phyloP scores from a whole-genome alignment of 805 yeast species.

The Metschnikowia sp. region DNA sequence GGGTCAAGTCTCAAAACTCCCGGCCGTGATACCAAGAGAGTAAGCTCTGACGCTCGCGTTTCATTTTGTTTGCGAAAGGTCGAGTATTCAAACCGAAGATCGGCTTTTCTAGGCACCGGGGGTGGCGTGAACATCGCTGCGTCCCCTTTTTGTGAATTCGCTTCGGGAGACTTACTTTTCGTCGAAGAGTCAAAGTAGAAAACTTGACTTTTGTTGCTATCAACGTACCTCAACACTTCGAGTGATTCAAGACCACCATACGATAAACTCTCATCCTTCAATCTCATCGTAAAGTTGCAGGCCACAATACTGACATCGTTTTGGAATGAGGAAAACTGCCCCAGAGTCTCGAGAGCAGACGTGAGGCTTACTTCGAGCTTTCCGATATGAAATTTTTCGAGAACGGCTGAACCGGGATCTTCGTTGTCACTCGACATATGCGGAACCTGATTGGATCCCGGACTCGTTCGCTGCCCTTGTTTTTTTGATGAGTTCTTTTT shows the following conservation, averaged over 20 bases:
- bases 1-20: constrained; percentile 25
- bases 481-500: constrained; percentile 11
- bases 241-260: constrained; percentile 48
- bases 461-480: not conserved
- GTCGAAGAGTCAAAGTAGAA: constrained; percentile 19
- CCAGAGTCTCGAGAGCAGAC: constrained; percentile 42
- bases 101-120: constrained; percentile 32
- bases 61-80: constrained; percentile 6
- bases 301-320: constrained; percentile 25
- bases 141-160: too few relatives aligned
- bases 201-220: constrained; percentile 22
- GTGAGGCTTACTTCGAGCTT: constrained; percentile 41
- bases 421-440: not conserved
- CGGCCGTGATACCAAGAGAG: constrained; percentile 44
- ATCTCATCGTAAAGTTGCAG: constrained; percentile 37
- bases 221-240: constrained; percentile 18
- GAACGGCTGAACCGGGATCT: constrained; percentile 12
- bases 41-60: constrained; percentile 25
- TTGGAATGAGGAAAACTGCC: constrained; percentile 37
- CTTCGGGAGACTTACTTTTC: not conserved
- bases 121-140: too few relatives aligned
- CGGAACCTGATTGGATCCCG: not conserved
- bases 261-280: constrained; percentile 37
- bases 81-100: constrained; percentile 50
- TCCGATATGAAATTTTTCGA: constrained; percentile 38